phyloP scores from a whole-genome alignment of 2,329 filamentous ascomycete species.

The Colletotrichum sp. region DNA sequence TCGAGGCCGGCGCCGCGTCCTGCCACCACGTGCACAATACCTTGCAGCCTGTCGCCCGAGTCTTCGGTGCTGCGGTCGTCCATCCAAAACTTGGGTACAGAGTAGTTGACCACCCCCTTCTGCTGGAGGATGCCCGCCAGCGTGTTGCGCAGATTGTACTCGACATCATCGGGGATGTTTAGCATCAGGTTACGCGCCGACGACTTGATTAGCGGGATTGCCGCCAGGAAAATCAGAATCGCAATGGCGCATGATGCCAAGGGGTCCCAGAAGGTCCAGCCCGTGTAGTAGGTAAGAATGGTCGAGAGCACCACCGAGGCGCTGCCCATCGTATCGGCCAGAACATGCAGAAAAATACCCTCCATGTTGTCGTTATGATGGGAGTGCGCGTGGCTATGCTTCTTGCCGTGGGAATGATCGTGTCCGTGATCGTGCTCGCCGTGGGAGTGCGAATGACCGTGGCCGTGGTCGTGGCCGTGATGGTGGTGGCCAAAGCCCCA shows the following conservation, averaged over 20 bases:
- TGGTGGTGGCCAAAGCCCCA: constrained; percentile 79
- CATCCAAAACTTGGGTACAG: constrained; percentile 90
- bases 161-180: constrained; percentile 81
- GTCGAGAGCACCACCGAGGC: constrained; percentile 95
- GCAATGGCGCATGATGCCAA: constrained; percentile 94
- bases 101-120: constrained; percentile 83
- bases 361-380: constrained; percentile 95
- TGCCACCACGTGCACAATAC: constrained; percentile 86
- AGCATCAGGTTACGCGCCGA: constrained; percentile 84
- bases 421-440: constrained; percentile 46
- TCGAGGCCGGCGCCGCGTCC: constrained; percentile 75
- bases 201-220: constrained; percentile 84
- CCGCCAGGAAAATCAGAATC: constrained; percentile 89
- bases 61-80: constrained; percentile 61
- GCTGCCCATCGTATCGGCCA: constrained; percentile 93
- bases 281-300: constrained; percentile 81
- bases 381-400: constrained; percentile 42
- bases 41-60: constrained; percentile 65
- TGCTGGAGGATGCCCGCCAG: constrained; percentile 83
- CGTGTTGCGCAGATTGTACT: constrained; percentile 87
- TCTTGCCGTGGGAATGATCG: constrained; percentile 43
- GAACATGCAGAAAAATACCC: constrained; percentile 93
- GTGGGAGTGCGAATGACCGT: constrained; percentile 39
- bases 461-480: constrained; percentile 52
- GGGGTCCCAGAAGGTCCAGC: constrained; percentile 94